These are phyloP conservation scores for Omphalotus olearius DNA, from an alignment of 1,284 basidiomycete species.

Conservation along the genomic window DNA sequence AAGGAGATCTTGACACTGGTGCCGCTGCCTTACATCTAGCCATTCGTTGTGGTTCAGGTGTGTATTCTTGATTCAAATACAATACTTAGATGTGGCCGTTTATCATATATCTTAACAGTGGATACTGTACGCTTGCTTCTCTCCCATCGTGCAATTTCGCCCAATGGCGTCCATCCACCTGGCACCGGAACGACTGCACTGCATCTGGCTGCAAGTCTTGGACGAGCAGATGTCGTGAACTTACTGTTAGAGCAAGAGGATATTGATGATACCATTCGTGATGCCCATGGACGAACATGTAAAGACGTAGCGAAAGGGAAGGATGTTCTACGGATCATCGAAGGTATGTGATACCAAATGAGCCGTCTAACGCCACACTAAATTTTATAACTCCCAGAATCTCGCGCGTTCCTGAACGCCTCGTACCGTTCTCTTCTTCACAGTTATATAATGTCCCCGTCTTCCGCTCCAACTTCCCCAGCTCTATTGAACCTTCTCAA, in stretches of 20 bases:
- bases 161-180: slow-evolving; percentile 67
- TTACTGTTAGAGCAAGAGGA: slow-evolving; percentile 73
- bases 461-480: slow-evolving; percentile 39
- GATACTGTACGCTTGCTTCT: slow-evolving; percentile 69
- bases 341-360: slow-evolving; percentile 45
- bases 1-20: slow-evolving; percentile 49
- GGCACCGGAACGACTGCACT: slow-evolving; percentile 78
- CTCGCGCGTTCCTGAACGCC: slow-evolving; percentile 74
- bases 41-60: slow-evolving; percentile 79
- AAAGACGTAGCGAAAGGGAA: slow-evolving; percentile 75
- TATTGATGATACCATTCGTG: slow-evolving; percentile 79
- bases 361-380: background rate
- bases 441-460: slow-evolving; percentile 66
- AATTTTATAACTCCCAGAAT: slow-evolving; percentile 48
- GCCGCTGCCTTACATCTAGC: slow-evolving; percentile 83
- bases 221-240: slow-evolving; percentile 74
- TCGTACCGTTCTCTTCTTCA: slow-evolving; percentile 73
- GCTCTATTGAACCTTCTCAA: slow-evolving; percentile 53
- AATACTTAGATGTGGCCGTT: background rate
- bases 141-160: slow-evolving; percentile 71
- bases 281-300: slow-evolving; percentile 68
- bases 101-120: slow-evolving; percentile 28
- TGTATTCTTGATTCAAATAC: slow-evolving; percentile 24
- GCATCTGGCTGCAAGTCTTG: slow-evolving; percentile 83
- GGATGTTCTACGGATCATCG: slow-evolving; percentile 69